A percentile compares a stretch with the other conserved stretches of the same genome.
phyloP scores from a whole-genome alignment of 202 grass and related monocot genomes.

The Musa balbisiana region DNA sequence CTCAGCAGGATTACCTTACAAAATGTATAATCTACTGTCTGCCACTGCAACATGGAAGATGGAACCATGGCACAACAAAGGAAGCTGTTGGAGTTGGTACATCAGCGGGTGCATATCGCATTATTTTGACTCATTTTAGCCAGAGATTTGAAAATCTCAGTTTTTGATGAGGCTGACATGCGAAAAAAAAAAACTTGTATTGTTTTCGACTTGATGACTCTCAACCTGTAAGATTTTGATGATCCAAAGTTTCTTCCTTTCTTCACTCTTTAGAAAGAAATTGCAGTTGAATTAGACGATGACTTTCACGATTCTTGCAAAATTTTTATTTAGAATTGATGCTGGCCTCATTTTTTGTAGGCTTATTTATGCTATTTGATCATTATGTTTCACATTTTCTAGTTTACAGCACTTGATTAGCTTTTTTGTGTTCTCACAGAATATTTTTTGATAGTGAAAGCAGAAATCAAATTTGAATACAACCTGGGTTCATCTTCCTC shows the following conservation, averaged over 20 bases:
- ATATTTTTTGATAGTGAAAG: no score
- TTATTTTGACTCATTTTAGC: constrained; percentile 81
- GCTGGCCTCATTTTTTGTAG: no score
- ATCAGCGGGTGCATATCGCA: constrained; percentile 56
- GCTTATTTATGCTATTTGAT: no score
- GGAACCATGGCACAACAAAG: constrained; percentile 81
- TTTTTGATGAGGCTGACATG: constrained; percentile 65
- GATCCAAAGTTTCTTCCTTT: constrained; percentile 53
- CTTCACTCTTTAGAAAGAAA: constrained; percentile 60
- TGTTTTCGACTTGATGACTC: constrained; percentile 75
- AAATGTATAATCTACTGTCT: constrained; percentile 4
- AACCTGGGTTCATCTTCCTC: no score
- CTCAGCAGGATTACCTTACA: background rate
- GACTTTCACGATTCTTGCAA: constrained; percentile 42
- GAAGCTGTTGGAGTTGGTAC: constrained; percentile 75
- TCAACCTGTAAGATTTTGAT: constrained; percentile 57
- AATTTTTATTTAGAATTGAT: constrained; percentile 25
- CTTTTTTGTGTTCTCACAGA: no score
- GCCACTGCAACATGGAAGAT: constrained; percentile 54
- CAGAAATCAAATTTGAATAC: no score
- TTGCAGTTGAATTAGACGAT: constrained; percentile 35
- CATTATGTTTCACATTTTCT: no score
- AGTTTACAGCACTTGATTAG: no score
- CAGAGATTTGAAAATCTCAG: constrained; percentile 78
- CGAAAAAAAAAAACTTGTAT: constrained; percentile 28